A percentile compares a stretch with the other conserved stretches of the same genome.
These are phyloP conservation scores for Syzygium grande DNA, from an alignment of 345 rosid species.

Conservation along the genomic window DNA sequence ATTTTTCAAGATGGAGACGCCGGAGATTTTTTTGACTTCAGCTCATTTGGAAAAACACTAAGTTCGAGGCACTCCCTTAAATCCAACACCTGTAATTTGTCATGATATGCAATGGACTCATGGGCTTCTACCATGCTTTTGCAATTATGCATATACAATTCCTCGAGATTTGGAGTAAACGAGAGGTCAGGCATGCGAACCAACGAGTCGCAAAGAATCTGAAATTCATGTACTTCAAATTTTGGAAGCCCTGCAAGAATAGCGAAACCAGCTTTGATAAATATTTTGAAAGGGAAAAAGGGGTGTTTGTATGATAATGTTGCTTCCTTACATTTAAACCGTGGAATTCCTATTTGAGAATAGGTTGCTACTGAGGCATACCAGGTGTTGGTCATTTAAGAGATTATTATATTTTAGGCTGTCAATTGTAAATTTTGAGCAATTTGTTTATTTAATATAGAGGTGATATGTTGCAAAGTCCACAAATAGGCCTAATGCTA, in stretches of 20 bases:
- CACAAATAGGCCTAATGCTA: neutral
- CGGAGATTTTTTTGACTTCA: neutral
- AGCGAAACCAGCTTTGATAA: too few species aligned
- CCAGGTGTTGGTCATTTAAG: accelerated
- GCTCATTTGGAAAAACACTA: neutral
- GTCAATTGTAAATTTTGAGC: neutral
- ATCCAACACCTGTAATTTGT: neutral
- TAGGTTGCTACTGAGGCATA: too few species aligned
- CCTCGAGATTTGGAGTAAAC: neutral
- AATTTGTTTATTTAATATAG: too few species aligned
- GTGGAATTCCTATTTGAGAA: neutral
- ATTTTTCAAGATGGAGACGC: accelerated
- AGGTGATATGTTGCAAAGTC: accelerated
- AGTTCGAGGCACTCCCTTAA: neutral
- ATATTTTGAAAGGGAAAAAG: neutral
- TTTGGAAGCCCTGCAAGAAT: neutral
- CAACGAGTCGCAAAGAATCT: accelerated
- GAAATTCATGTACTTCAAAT: neutral
- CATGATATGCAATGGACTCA: neutral
- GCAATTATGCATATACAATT: neutral
- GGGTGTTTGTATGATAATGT: neutral
- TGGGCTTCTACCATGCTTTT: neutral
- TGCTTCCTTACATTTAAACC: neutral
- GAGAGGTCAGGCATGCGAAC: neutral
- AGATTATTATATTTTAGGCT: too few species aligned